Base-by-base conservation (phyloP, 352 stramenopile species). In the Globisporangium megalacanthum region DNA sequence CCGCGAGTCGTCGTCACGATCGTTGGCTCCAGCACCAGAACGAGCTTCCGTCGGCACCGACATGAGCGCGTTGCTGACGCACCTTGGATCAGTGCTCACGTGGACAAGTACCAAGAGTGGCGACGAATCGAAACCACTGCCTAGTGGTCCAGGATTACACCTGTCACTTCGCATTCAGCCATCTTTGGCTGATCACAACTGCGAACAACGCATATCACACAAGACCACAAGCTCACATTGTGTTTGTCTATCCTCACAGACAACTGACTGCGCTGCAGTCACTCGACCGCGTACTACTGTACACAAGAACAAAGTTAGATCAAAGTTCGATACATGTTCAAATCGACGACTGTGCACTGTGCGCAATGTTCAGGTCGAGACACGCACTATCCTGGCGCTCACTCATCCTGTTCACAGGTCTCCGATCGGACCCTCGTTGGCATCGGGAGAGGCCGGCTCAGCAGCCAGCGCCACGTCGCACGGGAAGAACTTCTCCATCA, bases 391-490 rank as follows among this genome's bases (percentile, higher is more conserved):
- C 14, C 14, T 46, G 41, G 41, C n/a, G 44, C 44, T 49, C 19
- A 29, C 44, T 31, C 13, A 17, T 29, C 35, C 35, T 1, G 10
- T 39, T 39, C 35, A 39, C 35, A 39, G 35, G 35, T 39, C 44
- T 11, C 19, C 44, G 44, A 49, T 49, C 44, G 44, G 44, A 9
- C 8, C 1, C 11, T 49, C 44, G 44, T 49, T 31, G 6, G 44
- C n/a, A 6, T 49, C 44, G 7, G n/a, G 44, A 5, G 13, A 25
- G n/a, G 44, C n/a, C 14, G 44, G 5, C 19, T n/a, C 22, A 9
- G 44, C 44, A 13, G 44, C 8, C 2, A 31, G 19, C 8, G 20
- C 22, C n/a, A 60, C 52, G 19, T 68, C 51, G n/a, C 14, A 61
- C 10, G 65, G 60, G 35, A 50, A 45, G 39, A 19, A 35, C 25